phyloP scores from a whole-genome alignment of 805 yeast genomes.

The Kazachstania psychrophila region DNA sequence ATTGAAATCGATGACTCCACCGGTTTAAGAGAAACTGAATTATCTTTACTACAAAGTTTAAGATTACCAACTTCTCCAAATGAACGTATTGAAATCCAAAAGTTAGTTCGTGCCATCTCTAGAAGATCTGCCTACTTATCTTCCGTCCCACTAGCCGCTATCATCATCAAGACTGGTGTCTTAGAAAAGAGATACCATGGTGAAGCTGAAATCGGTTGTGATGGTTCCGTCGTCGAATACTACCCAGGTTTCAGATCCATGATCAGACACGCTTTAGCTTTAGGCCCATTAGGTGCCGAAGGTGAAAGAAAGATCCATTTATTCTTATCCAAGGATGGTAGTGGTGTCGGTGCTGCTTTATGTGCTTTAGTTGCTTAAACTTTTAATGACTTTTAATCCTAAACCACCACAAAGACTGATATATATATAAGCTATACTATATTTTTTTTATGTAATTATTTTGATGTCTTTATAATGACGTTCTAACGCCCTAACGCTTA shows the following conservation, averaged over 20 bases:
- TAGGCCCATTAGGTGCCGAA: conserved; percentile 63
- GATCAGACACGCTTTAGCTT: conserved; percentile 68
- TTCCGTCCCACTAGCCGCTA: conserved; percentile 84
- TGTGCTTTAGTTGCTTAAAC: conserved; percentile 51
- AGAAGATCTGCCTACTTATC: conserved; percentile 80
- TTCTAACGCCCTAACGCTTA: too few species aligned
- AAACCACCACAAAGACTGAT: too few species aligned
- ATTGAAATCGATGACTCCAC: conserved; percentile 79
- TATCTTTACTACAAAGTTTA: conserved; percentile 53
- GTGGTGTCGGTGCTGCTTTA: conserved; percentile 95
- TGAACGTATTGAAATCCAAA: conserved; percentile 70
- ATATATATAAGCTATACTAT: too few species aligned
- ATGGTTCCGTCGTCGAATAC: conserved; percentile 88
- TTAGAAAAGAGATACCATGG: conserved; percentile 47
- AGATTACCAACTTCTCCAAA: conserved; percentile 58
- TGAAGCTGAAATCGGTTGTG: conserved; percentile 89
- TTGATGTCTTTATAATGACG: too few species aligned
- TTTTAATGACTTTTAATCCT: too few species aligned
- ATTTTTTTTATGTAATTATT: too few species aligned
- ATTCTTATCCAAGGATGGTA: conserved; percentile 86
- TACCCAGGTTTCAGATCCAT: conserved; percentile 83
- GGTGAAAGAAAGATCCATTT: conserved; percentile 66
- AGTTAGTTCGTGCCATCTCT: conserved; percentile 71
- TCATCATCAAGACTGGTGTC: conserved; percentile 56
- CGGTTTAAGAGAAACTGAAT: conserved; percentile 59